Conservation (phyloP, 495 filamentous ascomycete genomes). For the Penicillium pulvis region DNA sequence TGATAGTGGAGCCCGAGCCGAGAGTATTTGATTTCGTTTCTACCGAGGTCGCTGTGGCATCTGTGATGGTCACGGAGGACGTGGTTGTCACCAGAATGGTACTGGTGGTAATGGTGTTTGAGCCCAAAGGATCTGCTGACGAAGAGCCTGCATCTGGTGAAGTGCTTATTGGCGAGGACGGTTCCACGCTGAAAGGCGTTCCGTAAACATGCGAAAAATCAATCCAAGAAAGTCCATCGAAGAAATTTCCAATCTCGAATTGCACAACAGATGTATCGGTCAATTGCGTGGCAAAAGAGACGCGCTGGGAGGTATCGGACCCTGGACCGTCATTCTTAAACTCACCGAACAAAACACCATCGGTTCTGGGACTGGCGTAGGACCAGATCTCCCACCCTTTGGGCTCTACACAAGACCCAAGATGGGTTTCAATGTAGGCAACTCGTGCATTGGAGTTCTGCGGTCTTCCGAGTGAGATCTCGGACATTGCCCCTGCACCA, state of each 20-base stretch:
- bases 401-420: slow-evolving; percentile 1
- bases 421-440: background rate
- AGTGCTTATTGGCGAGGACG: background rate
- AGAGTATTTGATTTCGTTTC: background rate
- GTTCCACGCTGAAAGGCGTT: background rate
- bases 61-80: background rate
- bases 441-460: background rate
- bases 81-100: background rate
- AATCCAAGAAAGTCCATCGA: background rate
- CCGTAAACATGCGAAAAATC: background rate
- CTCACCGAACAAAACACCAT: slow-evolving; percentile 1
- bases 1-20: background rate
- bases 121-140: background rate
- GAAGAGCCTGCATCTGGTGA: background rate
- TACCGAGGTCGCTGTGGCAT: background rate
- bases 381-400: background rate
- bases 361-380: background rate
- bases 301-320: background rate
- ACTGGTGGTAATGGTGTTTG: background rate
- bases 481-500: background rate
- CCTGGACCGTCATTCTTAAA: slow-evolving; percentile 5
- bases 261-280: background rate
- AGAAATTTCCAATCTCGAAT: slow-evolving; percentile 1
- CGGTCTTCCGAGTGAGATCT: slow-evolving; percentile 1
- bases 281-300: background rate